phyloP scores from a whole-genome alignment of 2,329 filamentous ascomycete genomes.

The Diaporthe citri region DNA sequence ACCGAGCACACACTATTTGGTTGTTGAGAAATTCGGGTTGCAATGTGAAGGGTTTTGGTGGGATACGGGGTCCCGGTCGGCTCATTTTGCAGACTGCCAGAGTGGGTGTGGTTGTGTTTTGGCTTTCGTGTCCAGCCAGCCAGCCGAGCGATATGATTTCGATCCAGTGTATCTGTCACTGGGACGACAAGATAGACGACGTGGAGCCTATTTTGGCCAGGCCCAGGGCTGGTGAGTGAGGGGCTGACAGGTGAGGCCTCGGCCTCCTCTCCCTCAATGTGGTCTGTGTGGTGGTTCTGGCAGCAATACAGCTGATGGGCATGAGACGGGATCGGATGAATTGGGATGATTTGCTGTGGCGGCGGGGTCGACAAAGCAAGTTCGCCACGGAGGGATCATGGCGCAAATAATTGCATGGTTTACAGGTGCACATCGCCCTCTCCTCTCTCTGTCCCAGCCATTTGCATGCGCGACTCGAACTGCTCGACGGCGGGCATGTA shows the following conservation, averaged over 20 bases:
- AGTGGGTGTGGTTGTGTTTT: background rate
- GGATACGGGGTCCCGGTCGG: no score
- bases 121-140: background rate
- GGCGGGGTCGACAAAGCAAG: slow-evolving; percentile 8
- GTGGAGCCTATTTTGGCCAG: background rate
- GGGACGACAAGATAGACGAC: background rate
- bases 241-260: slow-evolving; percentile 2
- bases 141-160: slow-evolving; percentile 6
- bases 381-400: slow-evolving; percentile 20
- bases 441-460: background rate
- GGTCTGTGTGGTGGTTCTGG: slow-evolving; percentile 8
- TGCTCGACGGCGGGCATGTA: background rate
- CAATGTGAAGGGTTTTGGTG: no score
- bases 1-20: no score
- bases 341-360: slow-evolving; percentile 19
- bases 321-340: slow-evolving; percentile 9
- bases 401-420: background rate
- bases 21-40: no score
- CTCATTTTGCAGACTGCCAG: no score
- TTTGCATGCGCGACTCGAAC: no score
- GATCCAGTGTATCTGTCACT: background rate
- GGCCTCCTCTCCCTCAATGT: background rate
- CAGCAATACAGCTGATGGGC: background rate
- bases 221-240: background rate
- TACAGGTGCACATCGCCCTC: background rate